Base-by-base conservation (phyloP, 805 yeast genomes). In the Priceomyces fermenticarens region DNA sequence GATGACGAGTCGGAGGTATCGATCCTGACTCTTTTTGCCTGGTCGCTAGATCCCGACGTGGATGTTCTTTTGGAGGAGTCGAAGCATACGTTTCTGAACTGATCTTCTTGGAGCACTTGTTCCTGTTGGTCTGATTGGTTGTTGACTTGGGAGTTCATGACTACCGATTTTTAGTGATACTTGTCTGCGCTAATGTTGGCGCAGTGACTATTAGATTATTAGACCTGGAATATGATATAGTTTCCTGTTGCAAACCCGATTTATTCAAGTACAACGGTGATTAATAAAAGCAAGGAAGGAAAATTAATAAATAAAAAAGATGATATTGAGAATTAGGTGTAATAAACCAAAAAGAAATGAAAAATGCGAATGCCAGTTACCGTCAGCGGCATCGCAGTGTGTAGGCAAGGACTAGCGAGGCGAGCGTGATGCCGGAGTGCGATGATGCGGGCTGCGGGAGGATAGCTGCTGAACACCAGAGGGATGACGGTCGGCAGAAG, bases 1-100 rank as follows among this genome's bases (percentile, higher is more conserved):
- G 30, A 26, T 3, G 35, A 10, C 4, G 39, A 5, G 7, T 23
- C 35, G 8, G 31, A 32, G 2, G 43, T 47, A 43, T 55, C 57
- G 34, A 54, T 39, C 25, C 58, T 41, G 23, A 52, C 58, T 15
- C 62, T 45, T 37, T 55, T 56, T 3, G 58, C 30, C 28, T 49
- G 52, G 30, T 45, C 49, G 16, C 37, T 28, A 15, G 51, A 35
- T 3, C 51, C 16, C 16, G 39, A 36, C 4, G 43, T 40, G 12
- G 36, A 32, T 10, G 35, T 33, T 15, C 40, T 20, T 23, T 37
- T 45, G 43, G 30, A 43, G 33, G 51, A 52, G 40, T 62, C 67
- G 42, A 61, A 60, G 41, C 62, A 63, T 34, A 62, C 66, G 32
- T 55, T 61, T 30, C 67, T 57, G 48, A 63, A 60, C 45, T 58